phyloP scores from a whole-genome alignment of 371 early-diverging fungal genomes.

The Actinomortierella wolfii region DNA sequence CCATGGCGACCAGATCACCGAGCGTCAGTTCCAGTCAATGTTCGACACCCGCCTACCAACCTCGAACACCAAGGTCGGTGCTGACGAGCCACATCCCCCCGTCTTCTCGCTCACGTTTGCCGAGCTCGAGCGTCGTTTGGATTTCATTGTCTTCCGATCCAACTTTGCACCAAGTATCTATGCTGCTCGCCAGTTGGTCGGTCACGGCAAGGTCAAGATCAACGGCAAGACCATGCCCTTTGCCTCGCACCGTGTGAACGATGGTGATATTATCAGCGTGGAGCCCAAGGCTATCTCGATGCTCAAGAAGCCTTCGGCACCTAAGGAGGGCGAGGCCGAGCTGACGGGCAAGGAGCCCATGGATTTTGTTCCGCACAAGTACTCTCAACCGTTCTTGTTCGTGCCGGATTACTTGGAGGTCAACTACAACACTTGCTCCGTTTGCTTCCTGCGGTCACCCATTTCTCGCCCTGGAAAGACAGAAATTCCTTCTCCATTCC shows the following conservation, averaged over 20 bases:
- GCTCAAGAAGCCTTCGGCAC: conserved; percentile 50
- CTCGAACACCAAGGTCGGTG: conserved; percentile 57
- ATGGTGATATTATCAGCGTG: conserved; percentile 90
- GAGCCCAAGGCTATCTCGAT: conserved; percentile 80
- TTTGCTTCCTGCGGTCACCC: conserved; percentile 87
- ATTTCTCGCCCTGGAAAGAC: conserved; percentile 83
- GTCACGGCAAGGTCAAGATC: conserved; percentile 87
- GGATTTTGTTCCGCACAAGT: conserved; percentile 76
- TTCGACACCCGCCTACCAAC: conserved; percentile 78
- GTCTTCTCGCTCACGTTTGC: conserved; percentile 85
- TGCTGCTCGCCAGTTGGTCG: conserved; percentile 83
- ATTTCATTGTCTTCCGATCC: conserved; percentile 90
- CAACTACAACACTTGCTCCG: conserved; percentile 90
- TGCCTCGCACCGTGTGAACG: conserved; percentile 82
- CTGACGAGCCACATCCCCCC: conserved; percentile 68
- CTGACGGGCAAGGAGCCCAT: conserved; percentile 53
- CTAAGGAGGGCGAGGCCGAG: conserved; percentile 44
- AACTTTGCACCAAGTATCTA: conserved; percentile 89
- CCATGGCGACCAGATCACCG: conserved; percentile 89
- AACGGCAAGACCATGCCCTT: conserved; percentile 82
- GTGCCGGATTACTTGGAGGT: conserved; percentile 96
- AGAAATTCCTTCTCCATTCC: conserved; percentile 94
- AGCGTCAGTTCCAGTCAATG: conserved; percentile 79
- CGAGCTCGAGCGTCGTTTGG: conserved; percentile 89
- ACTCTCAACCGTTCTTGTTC: conserved; percentile 95